Evolutionary conservation across 2,329 filamentous ascomycete species (phyloP), one percentile per base, ranked within the genome.

Genomic region (Fusarium nygamai): DNA sequence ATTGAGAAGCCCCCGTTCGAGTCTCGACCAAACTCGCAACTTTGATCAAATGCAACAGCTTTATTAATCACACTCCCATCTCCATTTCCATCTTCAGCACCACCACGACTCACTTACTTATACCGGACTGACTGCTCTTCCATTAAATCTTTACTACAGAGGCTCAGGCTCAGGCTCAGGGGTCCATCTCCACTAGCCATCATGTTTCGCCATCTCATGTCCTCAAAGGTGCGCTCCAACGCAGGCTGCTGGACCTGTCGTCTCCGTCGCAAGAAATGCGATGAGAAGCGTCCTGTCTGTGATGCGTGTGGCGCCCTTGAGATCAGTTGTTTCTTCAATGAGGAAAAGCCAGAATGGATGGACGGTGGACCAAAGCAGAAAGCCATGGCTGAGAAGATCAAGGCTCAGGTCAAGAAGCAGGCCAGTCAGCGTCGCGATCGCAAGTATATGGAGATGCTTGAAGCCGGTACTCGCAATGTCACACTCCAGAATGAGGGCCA

Each of bases 231-330:
- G 34, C 82, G 85, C 46, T 85, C 83, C 67, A 83, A 83, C 57
- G 84, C 83, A 13, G 88, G 88, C 67, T 91, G 89, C 78, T 91
- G 88, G 88, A 91, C 88, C 6, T 91, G 90, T 75, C 86, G 89
- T 29, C 83, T 91, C 17, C 86, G 90, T 27, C 88, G 88, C 74
- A 92, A 91, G 77, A 91, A 90, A 76, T 92, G 90, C 75, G 88
- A 90, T 71, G 87, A 90, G 76, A 82, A 76, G 31, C 84, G 83
- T 5, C 88, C 89, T 17, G 77, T 85, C 16, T 92, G 90, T 79
- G 81, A 84, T 11, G 81, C 78, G 41, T 92, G 89, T 80, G 78
- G 80, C 20, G 78, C 82, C 4, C 85, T 92, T n/a, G 84, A 87
- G 56, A 91, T 91, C 64, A 85, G 84, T 24, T 92, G 90, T 76